Evolutionary conservation across 768 basidiomycete genomes (phyloP).

Genomic region (Infundibulicybe gibba): DNA sequence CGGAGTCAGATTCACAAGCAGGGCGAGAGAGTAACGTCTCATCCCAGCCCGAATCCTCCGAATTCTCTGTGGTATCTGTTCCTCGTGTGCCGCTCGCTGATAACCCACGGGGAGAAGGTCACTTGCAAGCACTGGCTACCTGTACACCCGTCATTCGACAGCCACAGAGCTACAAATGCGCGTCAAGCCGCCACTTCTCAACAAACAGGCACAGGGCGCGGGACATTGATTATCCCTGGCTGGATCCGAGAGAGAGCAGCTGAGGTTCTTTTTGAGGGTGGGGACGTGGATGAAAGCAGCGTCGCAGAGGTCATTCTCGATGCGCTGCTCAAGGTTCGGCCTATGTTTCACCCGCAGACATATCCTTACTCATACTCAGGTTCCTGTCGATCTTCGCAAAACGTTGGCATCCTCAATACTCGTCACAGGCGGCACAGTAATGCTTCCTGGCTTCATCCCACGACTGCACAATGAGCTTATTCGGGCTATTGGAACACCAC

Average conservation of each 20-base stretch:
- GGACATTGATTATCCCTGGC: conserved; percentile 83
- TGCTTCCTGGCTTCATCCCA: conserved; percentile 91
- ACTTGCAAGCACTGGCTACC: conserved; percentile 63
- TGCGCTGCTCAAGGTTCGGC: conserved; percentile 67
- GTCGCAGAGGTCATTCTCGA: conserved; percentile 81
- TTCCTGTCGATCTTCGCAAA: conserved; percentile 86
- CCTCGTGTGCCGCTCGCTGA: conserved; percentile 29
- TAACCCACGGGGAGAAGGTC: conserved; percentile 38
- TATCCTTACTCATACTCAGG: conserved; percentile 36
- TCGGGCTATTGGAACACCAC: conserved; percentile 47
- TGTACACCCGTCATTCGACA: conserved; percentile 76
- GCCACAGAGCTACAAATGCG: conserved; percentile 71
- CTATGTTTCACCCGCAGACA: neutral
- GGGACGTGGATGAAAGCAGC: conserved; percentile 84
- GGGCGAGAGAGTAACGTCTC: conserved; percentile 44
- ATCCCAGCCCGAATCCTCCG: conserved; percentile 51
- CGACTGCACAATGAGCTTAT: conserved; percentile 81
- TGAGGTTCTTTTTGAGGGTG: conserved; percentile 87
- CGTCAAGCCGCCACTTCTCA: conserved; percentile 65
- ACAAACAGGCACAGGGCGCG: conserved; percentile 68
- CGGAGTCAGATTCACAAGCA: conserved; percentile 63
- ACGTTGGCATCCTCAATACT: conserved; percentile 83
- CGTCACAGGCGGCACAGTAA: conserved; percentile 84
- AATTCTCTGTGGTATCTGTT: conserved; percentile 53
- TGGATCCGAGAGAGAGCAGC: conserved; percentile 93